Evolutionary conservation across 2,329 filamentous ascomycete species (phyloP), one percentile per base, ranked within the genome.

Genomic region (Penicillium fuscoglaucum): DNA sequence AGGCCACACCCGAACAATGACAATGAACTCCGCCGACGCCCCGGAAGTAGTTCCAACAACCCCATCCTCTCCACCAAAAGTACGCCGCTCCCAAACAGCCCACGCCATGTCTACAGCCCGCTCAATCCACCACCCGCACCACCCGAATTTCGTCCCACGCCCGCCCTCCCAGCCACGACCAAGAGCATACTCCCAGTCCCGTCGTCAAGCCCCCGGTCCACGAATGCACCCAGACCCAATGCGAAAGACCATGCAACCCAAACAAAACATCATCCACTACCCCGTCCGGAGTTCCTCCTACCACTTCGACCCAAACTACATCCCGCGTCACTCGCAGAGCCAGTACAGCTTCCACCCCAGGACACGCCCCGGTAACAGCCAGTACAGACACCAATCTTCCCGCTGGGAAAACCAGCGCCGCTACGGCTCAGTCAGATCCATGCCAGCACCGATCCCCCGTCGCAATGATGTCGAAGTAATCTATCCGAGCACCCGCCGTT

Each of bases 21-120:
- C 71, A 40, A 70, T 68, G 59, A 72, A 64, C 55, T 74, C 72
- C 1, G 69, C 70, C 48, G 71, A 74, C n/a, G 72, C 73, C 1
- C 72, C 74, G 17, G 71, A 73, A 54, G 71, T 75, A 0, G 67
- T 74, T 15, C 55, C 50, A 21, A 21, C 51, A 29, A 57, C 61
- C 19, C 66, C 65, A 15, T 39, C 52, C 12, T 66, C 64, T 21
- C 68, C 70, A 13, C 45, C 61, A 29, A 69, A 62, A 31, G 65
- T 72, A 5, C 64, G 61, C 43, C 65, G 70, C 55, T 70, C 72
- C 37, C 70, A 59, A 52, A 63, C 65, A 19, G 55, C 58, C 31
- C 52, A n/a, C 51, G 40, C 58, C 51, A 56, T 37, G 35, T 64
- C 62, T 8, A 17, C 59, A 9, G 26, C 63, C 15, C 61, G 60